phyloP scores from a whole-genome alignment of 345 rosid genomes.

The Pugionium cornutum region DNA sequence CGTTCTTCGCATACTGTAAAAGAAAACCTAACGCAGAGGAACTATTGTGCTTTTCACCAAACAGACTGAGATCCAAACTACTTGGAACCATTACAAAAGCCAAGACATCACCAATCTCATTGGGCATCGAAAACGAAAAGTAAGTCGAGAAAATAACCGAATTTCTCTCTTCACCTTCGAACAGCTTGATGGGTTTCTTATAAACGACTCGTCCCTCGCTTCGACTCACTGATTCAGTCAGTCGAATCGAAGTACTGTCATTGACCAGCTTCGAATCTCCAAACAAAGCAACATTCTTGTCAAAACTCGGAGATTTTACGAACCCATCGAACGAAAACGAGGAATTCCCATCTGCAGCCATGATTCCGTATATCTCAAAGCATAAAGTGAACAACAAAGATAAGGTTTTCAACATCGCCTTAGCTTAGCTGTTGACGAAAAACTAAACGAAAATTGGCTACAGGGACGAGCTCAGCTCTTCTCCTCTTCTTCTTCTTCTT shows the following conservation, averaged over 20 bases:
- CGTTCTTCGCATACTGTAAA: constrained; percentile 4
- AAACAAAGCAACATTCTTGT: constrained; percentile 48
- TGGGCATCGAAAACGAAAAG: constrained; percentile 69
- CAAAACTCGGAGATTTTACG: constrained; percentile 49
- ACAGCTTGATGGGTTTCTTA: constrained; percentile 69
- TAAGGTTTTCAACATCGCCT: constrained; percentile 33
- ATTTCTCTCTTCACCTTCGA: constrained; percentile 55
- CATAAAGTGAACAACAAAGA: background rate
- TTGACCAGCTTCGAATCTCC: constrained; percentile 66
- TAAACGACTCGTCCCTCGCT: constrained; percentile 57
- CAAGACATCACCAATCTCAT: constrained; percentile 49
- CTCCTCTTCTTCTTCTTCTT: too few relatives aligned
- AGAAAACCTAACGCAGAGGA: constrained; percentile 41
- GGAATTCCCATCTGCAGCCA: background rate
- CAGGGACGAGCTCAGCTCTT: too few relatives aligned
- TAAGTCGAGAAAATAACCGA: constrained; percentile 50
- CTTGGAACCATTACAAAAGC: constrained; percentile 69
- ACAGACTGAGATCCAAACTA: constrained; percentile 43
- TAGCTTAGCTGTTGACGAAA: background rate
- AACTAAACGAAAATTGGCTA: too few relatives aligned
- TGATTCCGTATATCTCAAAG: too few relatives aligned
- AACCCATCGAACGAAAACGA: constrained; percentile 57
- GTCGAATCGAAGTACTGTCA: constrained; percentile 55
- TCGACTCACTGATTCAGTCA: constrained; percentile 52
- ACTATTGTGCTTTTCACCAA: constrained; percentile 34